These are phyloP conservation scores for Protomyces lactucae-debilis DNA, from an alignment of 1,139 yeast genomes.

Conservation along the genomic window DNA sequence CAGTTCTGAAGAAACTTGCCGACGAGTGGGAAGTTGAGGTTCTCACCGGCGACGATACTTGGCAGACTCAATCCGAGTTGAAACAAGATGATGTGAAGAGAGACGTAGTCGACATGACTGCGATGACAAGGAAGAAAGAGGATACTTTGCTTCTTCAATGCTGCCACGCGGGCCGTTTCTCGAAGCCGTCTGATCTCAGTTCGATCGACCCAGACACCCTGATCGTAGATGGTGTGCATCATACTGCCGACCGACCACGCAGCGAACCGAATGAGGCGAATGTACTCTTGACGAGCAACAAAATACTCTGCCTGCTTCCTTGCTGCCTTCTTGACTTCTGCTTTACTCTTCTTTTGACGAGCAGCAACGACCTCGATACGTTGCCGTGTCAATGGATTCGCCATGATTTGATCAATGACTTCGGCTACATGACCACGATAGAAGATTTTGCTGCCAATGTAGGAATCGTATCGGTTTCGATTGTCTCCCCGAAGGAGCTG, in stretches of 20 bases:
- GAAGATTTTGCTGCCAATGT: conserved; percentile 41
- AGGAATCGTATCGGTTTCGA: conserved; percentile 37
- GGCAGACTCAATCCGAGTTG: conserved; percentile 57
- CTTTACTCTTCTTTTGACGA: conserved; percentile 37
- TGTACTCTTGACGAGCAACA: conserved; percentile 40
- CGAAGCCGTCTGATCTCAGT: conserved; percentile 40
- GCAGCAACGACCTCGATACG: conserved; percentile 39
- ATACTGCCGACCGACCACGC: conserved; percentile 43
- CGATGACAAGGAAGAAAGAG: conserved; percentile 52
- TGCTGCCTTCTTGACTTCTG: conserved; percentile 35
- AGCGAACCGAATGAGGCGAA: conserved; percentile 38
- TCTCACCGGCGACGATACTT: conserved; percentile 63
- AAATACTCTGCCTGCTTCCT: conserved; percentile 39
- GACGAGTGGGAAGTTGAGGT: conserved; percentile 58
- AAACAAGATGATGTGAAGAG: conserved; percentile 54
- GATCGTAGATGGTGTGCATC: conserved; percentile 43
- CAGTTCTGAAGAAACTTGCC: conserved; percentile 45
- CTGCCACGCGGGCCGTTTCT: conserved; percentile 40
- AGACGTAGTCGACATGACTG: conserved; percentile 62
- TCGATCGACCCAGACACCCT: conserved; percentile 44
- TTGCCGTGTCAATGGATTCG: conserved; percentile 37
- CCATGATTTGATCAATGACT: conserved; percentile 37
- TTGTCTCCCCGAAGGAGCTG: neutral
- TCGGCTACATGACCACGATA: conserved; percentile 39
- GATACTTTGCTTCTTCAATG: conserved; percentile 40